Evolutionary conservation across 2,329 filamentous ascomycete genomes (phyloP), one percentile per base, ranked within the genome.

Genomic region (Fusarium odoratissimum): DNA sequence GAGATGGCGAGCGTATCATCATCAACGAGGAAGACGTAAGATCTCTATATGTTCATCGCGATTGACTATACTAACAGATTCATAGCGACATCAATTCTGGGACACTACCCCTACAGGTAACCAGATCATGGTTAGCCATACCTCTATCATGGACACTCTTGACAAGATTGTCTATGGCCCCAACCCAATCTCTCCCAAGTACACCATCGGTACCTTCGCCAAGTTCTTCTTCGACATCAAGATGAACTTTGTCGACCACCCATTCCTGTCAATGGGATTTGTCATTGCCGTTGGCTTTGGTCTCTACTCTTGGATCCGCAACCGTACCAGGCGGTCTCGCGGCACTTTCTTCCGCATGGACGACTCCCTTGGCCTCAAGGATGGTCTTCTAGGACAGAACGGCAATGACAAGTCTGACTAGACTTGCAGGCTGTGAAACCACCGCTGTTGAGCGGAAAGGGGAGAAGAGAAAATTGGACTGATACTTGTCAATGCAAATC

Each of bases 11-110:
- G 82, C 91, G 94, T 71, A 93, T 99, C 61, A 92, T 99, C 66
- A 96, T 99, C 83, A 98, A 98, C 75, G 96, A 99, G 77, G 94
- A 98, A 86, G 95, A 97, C 82, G 95, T 97, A 86, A 92, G 93
- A 87, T 60, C 30, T 16, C 21, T 28, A 5, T 16, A 5, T n/a
- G 11, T 13, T 7, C 16, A 23, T n/a, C 13, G 11, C 14, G 4
- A 17, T 33, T 21, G 19, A 37, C 10, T 13, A 49, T 60, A 78
- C 82, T 87, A 75, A 87, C 79, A 56, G 55, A 12, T 25, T 28
- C 33, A 66, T 78, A 97, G 94, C 95, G 94, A 84, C 95, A 93
- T 76, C 91, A 93, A 73, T 99, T 97, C 85, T 99, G 96, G 96
- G 96, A 99, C 80, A 90, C 88, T 37, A 97, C 95, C 51, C 91